Evolutionary conservation across 495 filamentous ascomycete species (phyloP).

Genomic region (Talaromyces wortmannii): DNA sequence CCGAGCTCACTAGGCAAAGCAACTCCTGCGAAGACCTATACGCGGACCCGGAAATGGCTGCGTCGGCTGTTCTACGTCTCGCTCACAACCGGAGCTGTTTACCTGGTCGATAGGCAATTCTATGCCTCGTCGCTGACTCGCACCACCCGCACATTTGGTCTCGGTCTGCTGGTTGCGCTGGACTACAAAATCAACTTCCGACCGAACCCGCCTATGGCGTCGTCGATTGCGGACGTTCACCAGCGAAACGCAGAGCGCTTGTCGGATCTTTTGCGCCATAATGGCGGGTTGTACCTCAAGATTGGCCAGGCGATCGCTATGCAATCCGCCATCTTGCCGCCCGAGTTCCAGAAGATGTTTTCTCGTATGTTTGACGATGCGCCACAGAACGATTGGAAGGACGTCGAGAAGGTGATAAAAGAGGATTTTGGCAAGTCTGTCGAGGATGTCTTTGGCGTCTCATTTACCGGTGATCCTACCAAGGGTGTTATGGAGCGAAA

Average conservation of each 20-base stretch:
- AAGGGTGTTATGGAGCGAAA: conserved; percentile 81
- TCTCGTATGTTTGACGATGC: conserved; percentile 96
- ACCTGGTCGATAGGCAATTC: conserved; percentile 60
- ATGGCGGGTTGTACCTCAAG: conserved; percentile 94
- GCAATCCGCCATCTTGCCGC: conserved; percentile 89
- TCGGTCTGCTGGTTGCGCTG: conserved; percentile 72
- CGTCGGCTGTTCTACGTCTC: conserved; percentile 64
- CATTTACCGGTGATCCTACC: conserved; percentile 58
- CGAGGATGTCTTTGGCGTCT: conserved; percentile 86
- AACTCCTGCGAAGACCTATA: conserved; percentile 54
- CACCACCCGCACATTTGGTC: conserved; percentile 71
- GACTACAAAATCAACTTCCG: conserved; percentile 98
- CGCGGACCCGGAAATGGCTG: conserved; percentile 63
- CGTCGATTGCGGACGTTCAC: conserved; percentile 67
- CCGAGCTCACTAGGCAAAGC: conserved; percentile 75
- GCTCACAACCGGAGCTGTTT: conserved; percentile 49
- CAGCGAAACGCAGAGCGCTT: conserved; percentile 74
- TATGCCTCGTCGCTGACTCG: conserved; percentile 75
- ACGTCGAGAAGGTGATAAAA: conserved; percentile 77
- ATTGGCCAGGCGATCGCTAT: conserved; percentile 98
- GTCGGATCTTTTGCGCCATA: conserved; percentile 68
- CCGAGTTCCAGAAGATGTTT: conserved; percentile 94
- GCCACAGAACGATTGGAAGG: conserved; percentile 84
- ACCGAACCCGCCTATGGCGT: conserved; percentile 59
- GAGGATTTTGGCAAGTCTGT: conserved; percentile 80